These are phyloP conservation scores for Trichomonas vaginalis DNA, from an alignment of 208 protist species.

Conservation along the genomic window DNA sequence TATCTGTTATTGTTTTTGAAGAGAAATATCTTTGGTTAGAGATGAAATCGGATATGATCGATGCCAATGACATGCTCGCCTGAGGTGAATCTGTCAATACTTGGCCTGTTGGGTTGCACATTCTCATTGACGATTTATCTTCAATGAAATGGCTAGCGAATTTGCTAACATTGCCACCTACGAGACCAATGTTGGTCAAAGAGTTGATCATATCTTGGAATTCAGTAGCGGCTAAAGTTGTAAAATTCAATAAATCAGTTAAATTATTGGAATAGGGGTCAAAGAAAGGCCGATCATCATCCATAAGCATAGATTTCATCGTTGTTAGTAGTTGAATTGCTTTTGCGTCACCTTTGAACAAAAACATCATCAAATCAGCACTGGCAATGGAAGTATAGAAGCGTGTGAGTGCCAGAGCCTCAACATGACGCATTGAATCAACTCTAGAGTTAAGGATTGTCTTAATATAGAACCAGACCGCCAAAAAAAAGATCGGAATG, in stretches of 20 bases:
- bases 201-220: not conserved
- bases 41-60: not conserved
- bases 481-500: not conserved
- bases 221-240: not conserved
- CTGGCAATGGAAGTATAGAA: not conserved
- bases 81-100: not conserved
- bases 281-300: not conserved
- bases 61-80: not conserved
- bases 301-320: not conserved
- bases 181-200: not conserved
- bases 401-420: not conserved
- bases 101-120: not conserved
- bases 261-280: not conserved
- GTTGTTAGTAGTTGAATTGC: not conserved
- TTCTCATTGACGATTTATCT: not conserved
- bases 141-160: not conserved
- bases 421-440: not conserved
- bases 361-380: not conserved
- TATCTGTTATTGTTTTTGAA: not conserved
- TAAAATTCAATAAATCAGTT: not conserved
- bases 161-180: not conserved
- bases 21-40: not conserved
- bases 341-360: not conserved
- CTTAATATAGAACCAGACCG: not conserved
- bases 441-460: not conserved